These are phyloP conservation scores for Beauveria bassiana DNA, from an alignment of 2,329 filamentous ascomycete species.

Conservation along the genomic window DNA sequence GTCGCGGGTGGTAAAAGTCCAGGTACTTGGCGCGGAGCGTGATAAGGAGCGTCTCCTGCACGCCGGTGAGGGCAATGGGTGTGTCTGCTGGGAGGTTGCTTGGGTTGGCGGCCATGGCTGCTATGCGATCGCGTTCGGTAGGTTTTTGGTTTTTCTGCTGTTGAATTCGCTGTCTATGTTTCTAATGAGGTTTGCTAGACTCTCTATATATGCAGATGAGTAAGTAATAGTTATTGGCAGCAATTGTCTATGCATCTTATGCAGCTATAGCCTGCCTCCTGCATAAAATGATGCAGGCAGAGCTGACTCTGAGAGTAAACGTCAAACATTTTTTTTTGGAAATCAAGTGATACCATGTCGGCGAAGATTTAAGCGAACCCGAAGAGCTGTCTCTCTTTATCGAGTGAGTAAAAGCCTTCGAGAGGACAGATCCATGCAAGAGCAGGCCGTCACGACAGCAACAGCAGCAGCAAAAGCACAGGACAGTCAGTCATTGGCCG, in stretches of 20 bases:
- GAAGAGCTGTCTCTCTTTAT: no score
- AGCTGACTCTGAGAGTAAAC: no score
- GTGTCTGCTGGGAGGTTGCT: no score
- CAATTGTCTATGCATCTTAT: background rate
- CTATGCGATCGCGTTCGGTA: background rate
- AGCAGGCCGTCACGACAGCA: background rate
- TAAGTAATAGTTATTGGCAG: background rate
- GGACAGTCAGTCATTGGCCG: background rate
- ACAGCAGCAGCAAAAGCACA: background rate
- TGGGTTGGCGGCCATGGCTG: background rate
- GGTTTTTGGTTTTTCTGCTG: background rate
- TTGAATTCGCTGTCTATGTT: background rate
- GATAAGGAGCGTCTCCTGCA: conserved; percentile 14
- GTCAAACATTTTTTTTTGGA: no score
- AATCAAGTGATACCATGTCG: no score
- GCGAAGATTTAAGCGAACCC: no score
- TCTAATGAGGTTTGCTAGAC: no score
- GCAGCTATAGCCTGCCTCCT: no score
- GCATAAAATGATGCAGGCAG: no score
- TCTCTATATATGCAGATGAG: no score
- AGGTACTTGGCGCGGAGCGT: conserved; percentile 13
- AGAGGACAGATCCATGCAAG: background rate
- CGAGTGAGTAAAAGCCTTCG: no score
- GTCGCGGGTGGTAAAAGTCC: conserved; percentile 11
- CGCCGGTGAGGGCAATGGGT: conserved; percentile 4